phyloP scores from a whole-genome alignment of 2,329 filamentous ascomycete species.

The Clarireedia monteithiana region DNA sequence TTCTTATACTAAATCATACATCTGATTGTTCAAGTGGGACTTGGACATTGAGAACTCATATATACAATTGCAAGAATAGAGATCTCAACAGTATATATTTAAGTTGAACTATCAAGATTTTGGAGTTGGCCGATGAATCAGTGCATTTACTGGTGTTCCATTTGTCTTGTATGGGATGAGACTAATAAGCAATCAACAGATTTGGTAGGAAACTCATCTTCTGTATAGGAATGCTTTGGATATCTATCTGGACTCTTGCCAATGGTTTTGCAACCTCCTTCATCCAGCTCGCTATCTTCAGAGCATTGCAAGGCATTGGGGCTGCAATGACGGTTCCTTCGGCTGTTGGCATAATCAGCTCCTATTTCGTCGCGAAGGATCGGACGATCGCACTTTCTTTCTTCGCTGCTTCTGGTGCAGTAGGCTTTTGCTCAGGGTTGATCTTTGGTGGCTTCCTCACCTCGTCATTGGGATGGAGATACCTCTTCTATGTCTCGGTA shows the following conservation, averaged over 20 bases:
- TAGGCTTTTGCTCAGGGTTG: conserved; percentile 34
- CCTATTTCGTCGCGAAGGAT: conserved; percentile 32
- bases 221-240: conserved; percentile 31
- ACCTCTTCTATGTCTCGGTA: conserved; percentile 32
- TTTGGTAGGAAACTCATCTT: conserved; percentile 34
- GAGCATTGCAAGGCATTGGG: conserved; percentile 40
- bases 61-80: too few species aligned
- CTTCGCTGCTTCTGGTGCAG: conserved; percentile 33
- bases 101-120: too few species aligned
- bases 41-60: too few species aligned
- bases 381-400: conserved; percentile 33
- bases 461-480: conserved; percentile 33
- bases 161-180: neutral
- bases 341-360: conserved; percentile 38
- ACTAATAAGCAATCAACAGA: conserved; percentile 11
- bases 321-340: conserved; percentile 40
- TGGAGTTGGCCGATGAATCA: too few species aligned
- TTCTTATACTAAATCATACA: too few species aligned
- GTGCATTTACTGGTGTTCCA: too few species aligned
- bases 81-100: too few species aligned
- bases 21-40: too few species aligned
- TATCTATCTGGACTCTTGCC: conserved; percentile 31
- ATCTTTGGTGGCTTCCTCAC: conserved; percentile 34
- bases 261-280: conserved; percentile 36
- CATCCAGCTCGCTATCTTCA: conserved; percentile 34